Evolutionary conservation across 129 eudicot species (phyloP), one percentile per base, ranked within the genome.

Genomic region (Helianthus tuberosus): DNA sequence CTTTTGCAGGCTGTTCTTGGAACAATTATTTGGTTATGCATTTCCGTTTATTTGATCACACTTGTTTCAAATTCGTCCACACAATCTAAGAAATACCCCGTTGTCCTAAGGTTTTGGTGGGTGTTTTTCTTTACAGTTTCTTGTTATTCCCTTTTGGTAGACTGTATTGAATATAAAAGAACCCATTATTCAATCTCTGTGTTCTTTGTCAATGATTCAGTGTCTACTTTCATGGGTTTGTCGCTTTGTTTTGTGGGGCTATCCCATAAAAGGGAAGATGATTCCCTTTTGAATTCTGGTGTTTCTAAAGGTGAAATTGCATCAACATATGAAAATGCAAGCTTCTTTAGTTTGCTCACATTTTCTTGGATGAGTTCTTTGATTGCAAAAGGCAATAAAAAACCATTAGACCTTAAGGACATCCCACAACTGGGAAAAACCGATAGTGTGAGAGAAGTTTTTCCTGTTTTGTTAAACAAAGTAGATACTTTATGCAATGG

Each of bases 281-380:
- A 5, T 5, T 8, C 8, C 8, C 46, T 39, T 39, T 39, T 39
- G 46, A 39, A 39, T 39, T 39, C 46, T 39, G 1, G 46, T 5
- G 46, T 39, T 1, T 39, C 46, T 39, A 39, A 6, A 39, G 46
- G 46, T 39, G 46, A 39, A 5, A 5, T 39, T 39, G 46, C 46
- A 39, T 39, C 46, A 39, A 5, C 46, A 39, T 39, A 39, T 39
- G 46, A 39, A 39, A 39, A 39, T 39, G 46, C 46, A 39, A 39
- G 46, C 8, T 39, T 88, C 11, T 54, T 74, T 64, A 86, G 93
- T 64, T 68, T 64, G 59, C 67, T 90, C 43, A 82, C 91, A 8
- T 93, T 93, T 86, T 82, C 93, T 9, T 93, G 96, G 98, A 82
- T 90, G 46, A 50, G 86, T 20, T 87, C 96, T 50, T 69, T 93